These are phyloP conservation scores for Mortierella alpina DNA, from an alignment of 192 early-diverging fungal genomes.

Conservation along the genomic window DNA sequence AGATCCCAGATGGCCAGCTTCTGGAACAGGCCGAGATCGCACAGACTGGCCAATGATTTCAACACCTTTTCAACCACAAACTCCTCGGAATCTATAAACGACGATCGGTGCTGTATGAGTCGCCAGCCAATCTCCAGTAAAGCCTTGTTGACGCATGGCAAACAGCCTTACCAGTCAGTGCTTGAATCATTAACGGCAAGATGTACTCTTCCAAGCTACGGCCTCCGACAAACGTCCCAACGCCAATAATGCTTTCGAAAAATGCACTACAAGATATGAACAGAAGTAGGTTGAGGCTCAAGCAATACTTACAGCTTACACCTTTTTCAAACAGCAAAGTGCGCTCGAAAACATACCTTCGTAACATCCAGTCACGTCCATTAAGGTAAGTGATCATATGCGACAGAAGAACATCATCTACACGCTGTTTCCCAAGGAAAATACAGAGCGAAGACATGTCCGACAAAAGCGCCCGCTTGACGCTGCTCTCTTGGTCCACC, in stretches of 20 bases:
- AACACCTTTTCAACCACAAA: conserved; percentile 94
- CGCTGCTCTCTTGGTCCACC: conserved; percentile 81
- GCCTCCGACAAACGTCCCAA: conserved; percentile 88
- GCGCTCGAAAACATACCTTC: conserved; percentile 65
- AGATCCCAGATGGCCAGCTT: conserved; percentile 84
- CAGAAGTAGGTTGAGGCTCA: not conserved
- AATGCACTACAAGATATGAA: conserved; percentile 74
- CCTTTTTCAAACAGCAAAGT: not conserved
- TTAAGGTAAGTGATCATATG: conserved; percentile 98
- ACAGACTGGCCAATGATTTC: conserved; percentile 81
- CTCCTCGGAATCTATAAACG: conserved; percentile 81
- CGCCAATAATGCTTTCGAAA: conserved; percentile 92
- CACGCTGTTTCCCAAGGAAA: conserved; percentile 84
- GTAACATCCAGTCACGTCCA: conserved; percentile 93
- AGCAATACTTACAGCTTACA: not conserved
- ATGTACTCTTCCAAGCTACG: conserved; percentile 93
- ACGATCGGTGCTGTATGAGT: not conserved
- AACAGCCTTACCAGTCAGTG: conserved; percentile 68
- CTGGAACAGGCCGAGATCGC: conserved; percentile 80
- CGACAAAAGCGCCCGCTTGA: conserved; percentile 86
- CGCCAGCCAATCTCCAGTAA: not conserved
- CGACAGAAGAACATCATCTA: conserved; percentile 85
- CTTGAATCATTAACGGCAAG: conserved; percentile 91
- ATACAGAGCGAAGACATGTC: conserved; percentile 85
- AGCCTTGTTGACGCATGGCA: not conserved